Evolutionary conservation across 1,139 yeast species (phyloP), one percentile per base, ranked within the genome.

Genomic region (Arxiozyma heterogenica): DNA sequence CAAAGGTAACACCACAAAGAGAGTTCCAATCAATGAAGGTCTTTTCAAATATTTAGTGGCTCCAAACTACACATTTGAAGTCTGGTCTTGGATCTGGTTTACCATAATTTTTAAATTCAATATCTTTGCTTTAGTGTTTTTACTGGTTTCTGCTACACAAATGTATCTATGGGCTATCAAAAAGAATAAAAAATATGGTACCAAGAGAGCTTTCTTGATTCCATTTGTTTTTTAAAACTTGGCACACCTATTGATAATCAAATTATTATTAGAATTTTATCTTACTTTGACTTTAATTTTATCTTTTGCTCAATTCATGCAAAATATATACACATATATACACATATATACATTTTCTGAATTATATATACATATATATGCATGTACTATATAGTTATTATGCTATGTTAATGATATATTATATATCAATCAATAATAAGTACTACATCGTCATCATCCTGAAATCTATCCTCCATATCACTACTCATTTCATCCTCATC

Each of bases 1-100:
- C 66, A 51, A 74, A 71, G 75, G 74, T 17, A 66, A 64, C 51
- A 61, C 66, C 9, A 67, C 60, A 23, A 58, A 61, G 44, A 66
- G 75, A 59, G 64, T 70, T 34, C 66, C 73, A 21, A 65, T 74
- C 49, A 62, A 69, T 61, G 79, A 79, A 30, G 77, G 83, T 5
- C 73, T 81, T 41, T 73, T 73, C 53, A 72, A 68, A 51, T 34
- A 69, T 6, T 65, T 72, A 44, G 71, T 72, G 30, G 71, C 75
- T 67, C 98, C 98, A 61, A 93, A 93, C 73, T 93, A 93, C 71
- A 85, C 89, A 61, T 93, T 90, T 70, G 98, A 93, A 73, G 74
- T 81, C 49, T 72, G 85, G 64, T 75, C 83, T 2, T 91, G 96
- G 95, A 67, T 84, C 1, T 74, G 79, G 38, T 81, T 84, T 62